Conservation (phyloP, 352 stramenopile species). For the Phytophthora megakarya region DNA sequence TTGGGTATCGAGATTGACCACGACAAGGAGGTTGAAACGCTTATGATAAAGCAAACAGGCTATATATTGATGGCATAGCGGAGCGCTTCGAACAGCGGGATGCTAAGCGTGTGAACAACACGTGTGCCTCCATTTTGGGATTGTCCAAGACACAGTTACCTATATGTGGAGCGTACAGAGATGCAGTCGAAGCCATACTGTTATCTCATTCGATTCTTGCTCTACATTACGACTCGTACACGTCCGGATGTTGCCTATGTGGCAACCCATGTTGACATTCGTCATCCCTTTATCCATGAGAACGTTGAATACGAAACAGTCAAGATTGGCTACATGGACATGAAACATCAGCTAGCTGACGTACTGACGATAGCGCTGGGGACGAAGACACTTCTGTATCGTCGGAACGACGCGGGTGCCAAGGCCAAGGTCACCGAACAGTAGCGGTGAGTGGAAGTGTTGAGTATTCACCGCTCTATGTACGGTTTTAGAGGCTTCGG, state of each 20-base stretch:
- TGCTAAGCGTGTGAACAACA: background rate
- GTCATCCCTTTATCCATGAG: conserved; percentile 6
- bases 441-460: no score
- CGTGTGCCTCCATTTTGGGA: background rate
- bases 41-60: background rate
- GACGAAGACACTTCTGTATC: no score
- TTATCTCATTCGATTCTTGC: no score
- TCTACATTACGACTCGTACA: no score
- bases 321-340: background rate
- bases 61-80: conserved; percentile 7
- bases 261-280: conserved; percentile 1
- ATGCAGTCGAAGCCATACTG: no score
- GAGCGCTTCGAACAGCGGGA: background rate
- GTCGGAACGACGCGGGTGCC: no score
- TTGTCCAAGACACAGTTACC: no score
- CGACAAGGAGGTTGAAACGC: background rate
- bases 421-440: no score
- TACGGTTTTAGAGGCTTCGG: no score
- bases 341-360: background rate
- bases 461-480: no score
- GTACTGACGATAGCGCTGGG: background rate
- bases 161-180: no score
- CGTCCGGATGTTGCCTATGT: no score
- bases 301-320: background rate
- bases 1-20: conserved; percentile 22